A percentile compares a stretch with the other conserved stretches of the same genome.
Conservation (phyloP, 2,329 filamentous ascomycete genomes). For the Hymenoscyphus fructigenus region DNA sequence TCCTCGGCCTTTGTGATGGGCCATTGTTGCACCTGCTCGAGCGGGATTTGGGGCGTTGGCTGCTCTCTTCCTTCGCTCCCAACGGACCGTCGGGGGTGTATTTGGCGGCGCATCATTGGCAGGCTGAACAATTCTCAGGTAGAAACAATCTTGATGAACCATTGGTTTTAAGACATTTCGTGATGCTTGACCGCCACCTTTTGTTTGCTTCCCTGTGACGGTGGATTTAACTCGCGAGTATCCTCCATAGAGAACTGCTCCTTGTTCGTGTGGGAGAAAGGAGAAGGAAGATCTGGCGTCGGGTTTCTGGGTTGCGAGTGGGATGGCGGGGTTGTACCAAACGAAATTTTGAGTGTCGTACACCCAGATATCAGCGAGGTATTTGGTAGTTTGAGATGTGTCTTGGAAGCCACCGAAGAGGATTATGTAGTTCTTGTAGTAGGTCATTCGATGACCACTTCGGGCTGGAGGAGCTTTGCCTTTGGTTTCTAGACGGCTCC, state of each 20-base stretch:
- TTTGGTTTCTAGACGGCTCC: slow-evolving; percentile 80
- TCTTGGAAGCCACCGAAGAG: slow-evolving; percentile 97
- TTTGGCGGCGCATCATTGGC: slow-evolving; percentile 63
- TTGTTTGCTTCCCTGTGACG: slow-evolving; percentile 61
- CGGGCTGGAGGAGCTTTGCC: slow-evolving; percentile 79
- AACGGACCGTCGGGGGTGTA: slow-evolving; percentile 71
- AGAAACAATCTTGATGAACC: slow-evolving; percentile 94
- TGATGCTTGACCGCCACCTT: slow-evolving; percentile 56
- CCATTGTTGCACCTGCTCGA: slow-evolving; percentile 89
- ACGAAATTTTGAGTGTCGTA: slow-evolving; percentile 87
- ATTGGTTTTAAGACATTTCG: slow-evolving; percentile 79
- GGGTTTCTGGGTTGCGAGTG: slow-evolving; percentile 79
- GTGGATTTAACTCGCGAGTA: slow-evolving; percentile 87
- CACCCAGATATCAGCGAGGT: slow-evolving; percentile 90
- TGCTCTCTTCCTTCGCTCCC: slow-evolving; percentile 91
- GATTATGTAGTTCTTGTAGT: slow-evolving; percentile 95
- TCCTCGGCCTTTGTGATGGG: slow-evolving; percentile 87
- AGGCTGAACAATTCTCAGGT: slow-evolving; percentile 76
- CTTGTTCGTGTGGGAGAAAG: slow-evolving; percentile 83
- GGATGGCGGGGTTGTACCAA: slow-evolving; percentile 77
- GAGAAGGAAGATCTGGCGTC: slow-evolving; percentile 91
- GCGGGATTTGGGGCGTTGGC: slow-evolving; percentile 82
- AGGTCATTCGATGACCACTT: slow-evolving; percentile 93
- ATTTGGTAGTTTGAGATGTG: slow-evolving; percentile 91
- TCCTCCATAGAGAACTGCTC: slow-evolving; percentile 87